phyloP scores from a whole-genome alignment of 179 eudicot genomes.

The Corrigiola litoralis region DNA sequence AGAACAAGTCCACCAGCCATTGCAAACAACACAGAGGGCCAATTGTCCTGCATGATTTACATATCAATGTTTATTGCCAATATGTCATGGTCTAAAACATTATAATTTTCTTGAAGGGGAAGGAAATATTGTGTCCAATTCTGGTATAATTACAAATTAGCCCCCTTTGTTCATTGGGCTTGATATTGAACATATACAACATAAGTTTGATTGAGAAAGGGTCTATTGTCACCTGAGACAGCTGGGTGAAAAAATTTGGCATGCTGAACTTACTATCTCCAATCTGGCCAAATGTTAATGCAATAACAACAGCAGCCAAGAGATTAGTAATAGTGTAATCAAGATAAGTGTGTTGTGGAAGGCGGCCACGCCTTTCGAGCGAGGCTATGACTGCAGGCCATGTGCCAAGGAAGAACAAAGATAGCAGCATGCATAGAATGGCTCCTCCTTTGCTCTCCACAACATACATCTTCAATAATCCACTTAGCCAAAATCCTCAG shows the following conservation, averaged over 20 bases:
- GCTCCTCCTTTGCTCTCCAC: conserved; percentile 96
- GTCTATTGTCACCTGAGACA: conserved; percentile 55
- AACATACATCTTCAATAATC: conserved; percentile 61
- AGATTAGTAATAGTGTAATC: conserved; percentile 82
- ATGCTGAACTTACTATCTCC: conserved; percentile 38
- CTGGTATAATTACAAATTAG: no score
- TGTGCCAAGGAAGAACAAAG: conserved; percentile 75
- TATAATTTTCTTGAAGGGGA: no score
- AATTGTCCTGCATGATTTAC: conserved; percentile 53
- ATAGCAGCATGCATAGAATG: conserved; percentile 72
- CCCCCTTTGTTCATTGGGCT: no score
- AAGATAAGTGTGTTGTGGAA: conserved; percentile 92
- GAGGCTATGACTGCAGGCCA: conserved; percentile 85
- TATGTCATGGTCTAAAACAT: no score
- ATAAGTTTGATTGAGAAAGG: background rate
- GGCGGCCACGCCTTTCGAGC: conserved; percentile 85
- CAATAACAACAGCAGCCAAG: conserved; percentile 73
- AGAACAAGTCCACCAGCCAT: conserved; percentile 85
- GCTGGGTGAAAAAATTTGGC: conserved; percentile 62
- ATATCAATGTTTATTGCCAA: no score
- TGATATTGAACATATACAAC: no score
- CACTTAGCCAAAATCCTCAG: conserved; percentile 10
- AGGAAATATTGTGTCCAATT: no score
- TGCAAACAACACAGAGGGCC: conserved; percentile 77
- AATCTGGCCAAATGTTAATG: conserved; percentile 78